Evolutionary conservation across 805 yeast genomes (phyloP).

Genomic region (Nakazawaea sp.): DNA sequence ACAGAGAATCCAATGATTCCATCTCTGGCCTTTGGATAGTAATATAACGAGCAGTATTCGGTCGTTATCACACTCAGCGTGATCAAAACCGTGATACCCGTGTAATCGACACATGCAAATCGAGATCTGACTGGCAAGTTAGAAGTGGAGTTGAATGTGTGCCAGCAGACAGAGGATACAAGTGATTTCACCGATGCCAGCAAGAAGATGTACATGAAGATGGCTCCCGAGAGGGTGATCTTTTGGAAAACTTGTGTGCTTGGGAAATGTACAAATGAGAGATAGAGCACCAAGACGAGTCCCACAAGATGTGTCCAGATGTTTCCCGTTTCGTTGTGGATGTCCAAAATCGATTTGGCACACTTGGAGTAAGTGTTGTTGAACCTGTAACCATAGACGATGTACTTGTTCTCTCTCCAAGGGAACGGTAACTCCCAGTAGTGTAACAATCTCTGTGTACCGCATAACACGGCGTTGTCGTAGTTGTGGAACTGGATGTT

Average conservation of each 20-base stretch:
- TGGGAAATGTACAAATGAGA: conserved; percentile 62
- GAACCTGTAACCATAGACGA: conserved; percentile 81
- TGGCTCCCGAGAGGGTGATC: conserved; percentile 33
- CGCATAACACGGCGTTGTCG: conserved; percentile 36
- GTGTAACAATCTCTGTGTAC: conserved; percentile 47
- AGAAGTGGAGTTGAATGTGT: conserved; percentile 79
- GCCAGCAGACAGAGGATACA: conserved; percentile 80
- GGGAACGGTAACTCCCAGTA: conserved; percentile 85
- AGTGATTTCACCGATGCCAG: conserved; percentile 73
- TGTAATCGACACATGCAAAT: conserved; percentile 91
- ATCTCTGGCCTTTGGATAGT: conserved; percentile 41
- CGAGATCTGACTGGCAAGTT: conserved; percentile 52
- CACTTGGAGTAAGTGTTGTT: conserved; percentile 56
- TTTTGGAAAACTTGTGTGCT: conserved; percentile 42
- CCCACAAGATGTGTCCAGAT: conserved; percentile 92
- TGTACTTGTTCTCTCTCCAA: conserved; percentile 90
- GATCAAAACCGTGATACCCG: conserved; percentile 87
- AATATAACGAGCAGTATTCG: conserved; percentile 71
- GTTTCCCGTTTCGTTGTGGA: conserved; percentile 87
- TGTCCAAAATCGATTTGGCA: conserved; percentile 46
- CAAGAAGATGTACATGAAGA: conserved; percentile 54
- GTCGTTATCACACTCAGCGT: conserved; percentile 85
- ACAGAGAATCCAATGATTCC: conserved; percentile 55
- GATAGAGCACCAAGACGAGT: conserved; percentile 45
- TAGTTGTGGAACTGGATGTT: conserved; percentile 37